Conservation (phyloP, 805 yeast genomes). For the Wickerhamomyces queroliae region DNA sequence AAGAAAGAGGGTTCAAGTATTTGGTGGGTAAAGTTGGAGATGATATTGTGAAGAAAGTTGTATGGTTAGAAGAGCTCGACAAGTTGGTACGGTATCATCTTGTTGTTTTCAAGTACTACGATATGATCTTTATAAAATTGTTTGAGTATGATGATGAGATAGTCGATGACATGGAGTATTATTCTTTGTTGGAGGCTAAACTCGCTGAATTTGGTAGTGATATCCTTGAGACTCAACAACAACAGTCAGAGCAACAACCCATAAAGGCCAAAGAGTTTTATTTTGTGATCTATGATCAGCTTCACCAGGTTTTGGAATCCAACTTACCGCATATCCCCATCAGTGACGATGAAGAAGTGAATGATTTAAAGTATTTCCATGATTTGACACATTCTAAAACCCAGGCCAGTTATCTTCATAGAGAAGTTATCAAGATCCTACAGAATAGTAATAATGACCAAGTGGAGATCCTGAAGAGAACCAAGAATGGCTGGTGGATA, state of each 20-base stretch:
- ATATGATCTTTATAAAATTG: conserved; percentile 2
- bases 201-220: neutral
- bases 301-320: conserved; percentile 6
- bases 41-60: conserved; percentile 14
- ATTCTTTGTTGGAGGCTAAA: neutral
- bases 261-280: conserved; percentile 8
- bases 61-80: conserved; percentile 10
- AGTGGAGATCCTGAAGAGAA: conserved; percentile 13
- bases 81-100: conserved; percentile 13
- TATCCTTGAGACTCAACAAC: conserved; percentile 1
- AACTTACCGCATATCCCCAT: conserved; percentile 12
- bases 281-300: conserved; percentile 9
- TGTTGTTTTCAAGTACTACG: conserved; percentile 11
- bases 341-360: conserved; percentile 9
- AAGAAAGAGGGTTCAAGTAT: conserved; percentile 2
- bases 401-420: conserved; percentile 13
- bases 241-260: conserved; percentile 2
- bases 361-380: conserved; percentile 6
- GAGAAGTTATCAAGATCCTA: conserved; percentile 9
- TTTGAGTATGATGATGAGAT: conserved; percentile 13
- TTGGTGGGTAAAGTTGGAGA: conserved; percentile 15
- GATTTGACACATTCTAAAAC: conserved; percentile 8
- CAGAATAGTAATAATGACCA: conserved; percentile 2
- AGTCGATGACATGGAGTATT: conserved; percentile 11
- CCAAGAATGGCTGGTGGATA: conserved; percentile 22